Base-by-base conservation (phyloP, 257 asterid species). In the Petrea volubilis region DNA sequence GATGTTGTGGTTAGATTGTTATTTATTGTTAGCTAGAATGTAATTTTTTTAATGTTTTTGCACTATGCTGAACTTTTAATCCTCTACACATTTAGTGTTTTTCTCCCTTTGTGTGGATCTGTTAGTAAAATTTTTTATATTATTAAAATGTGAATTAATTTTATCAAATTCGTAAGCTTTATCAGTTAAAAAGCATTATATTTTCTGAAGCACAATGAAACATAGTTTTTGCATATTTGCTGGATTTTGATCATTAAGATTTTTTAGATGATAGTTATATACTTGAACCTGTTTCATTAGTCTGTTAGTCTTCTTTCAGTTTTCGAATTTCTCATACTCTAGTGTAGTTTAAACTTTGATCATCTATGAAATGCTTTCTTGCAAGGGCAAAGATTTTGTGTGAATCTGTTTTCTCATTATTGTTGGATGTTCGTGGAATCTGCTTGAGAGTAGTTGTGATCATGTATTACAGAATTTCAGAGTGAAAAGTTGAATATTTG, bases 301-400 rank as follows among this genome's bases (percentile, higher is more conserved):
- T 57, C 29, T 20, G 21, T 25, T 59, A 33, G 57, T 13, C 15
- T 11, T 5, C 28, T n/a, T 29, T 65, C 67, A n/a, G 25, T 51
- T 21, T 34, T 44, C 15, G 3, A 43, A 27, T 20, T 38, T 40
- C 56, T 64, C 3, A 8, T 57, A 28, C 50, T 61, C 38, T 47
- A 9, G 58, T 24, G 47, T 70, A 77, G 47, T 41, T 58, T 72
- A 18, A 53, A 64, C 56, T 60, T 55, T 27, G 64, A 28, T 47
- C 24, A 40, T 31, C 21, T 47, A 29, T 44, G 15, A 13, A 29
- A 9, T 58, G 28, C 53, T 60, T 67, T 31, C 53, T 14, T 67
- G 29, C 43, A 36, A 57, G 43, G 65, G 62, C 13, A 28, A 56
- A 56, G 46, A 43, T 25, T 15, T 27, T 47, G 29, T 15, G 46